Conservation (phyloP, 768 basidiomycete species). For the Naganishia friedmannii region DNA sequence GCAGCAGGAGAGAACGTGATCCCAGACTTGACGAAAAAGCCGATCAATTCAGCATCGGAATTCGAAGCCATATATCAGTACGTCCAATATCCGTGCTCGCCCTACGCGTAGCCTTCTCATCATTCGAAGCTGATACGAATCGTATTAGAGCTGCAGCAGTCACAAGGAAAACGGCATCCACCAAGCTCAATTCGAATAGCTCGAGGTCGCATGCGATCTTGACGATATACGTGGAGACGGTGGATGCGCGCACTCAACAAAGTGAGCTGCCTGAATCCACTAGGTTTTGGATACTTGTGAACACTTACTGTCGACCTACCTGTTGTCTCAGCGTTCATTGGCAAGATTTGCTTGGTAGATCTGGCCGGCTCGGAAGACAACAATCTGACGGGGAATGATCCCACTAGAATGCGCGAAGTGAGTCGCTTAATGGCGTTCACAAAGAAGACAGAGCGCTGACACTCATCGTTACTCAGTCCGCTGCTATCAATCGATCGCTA, state of each 20-base stretch:
- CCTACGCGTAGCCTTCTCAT: not conserved
- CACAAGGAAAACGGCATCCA: conserved; percentile 78
- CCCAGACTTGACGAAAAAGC: conserved; percentile 56
- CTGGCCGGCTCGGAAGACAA: conserved; percentile 90
- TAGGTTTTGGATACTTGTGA: conserved; percentile 55
- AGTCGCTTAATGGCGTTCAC: not conserved
- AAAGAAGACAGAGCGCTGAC: too few species aligned
- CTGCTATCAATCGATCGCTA: conserved; percentile 85
- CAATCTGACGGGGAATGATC: conserved; percentile 80
- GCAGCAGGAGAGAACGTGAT: conserved; percentile 60
- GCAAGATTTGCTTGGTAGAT: conserved; percentile 82
- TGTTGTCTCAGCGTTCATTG: conserved; percentile 59
- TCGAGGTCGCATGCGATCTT: conserved; percentile 87
- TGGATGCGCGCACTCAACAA: conserved; percentile 51
- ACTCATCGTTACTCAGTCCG: conserved; percentile 53
- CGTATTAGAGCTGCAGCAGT: conserved; percentile 64
- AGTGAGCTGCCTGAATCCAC: conserved; percentile 28
- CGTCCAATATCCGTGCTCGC: conserved; percentile 17
- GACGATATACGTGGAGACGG: conserved; percentile 61
- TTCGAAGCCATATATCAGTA: conserved; percentile 56
- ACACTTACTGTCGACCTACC: conserved; percentile 69
- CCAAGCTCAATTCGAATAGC: conserved; percentile 76
- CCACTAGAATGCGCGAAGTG: conserved; percentile 75
- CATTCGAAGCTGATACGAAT: not conserved
- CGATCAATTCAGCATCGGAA: conserved; percentile 56